These are phyloP conservation scores for grape (Vitis vinifera) DNA, from an alignment of 164 flowering plant genomes.

Conservation along the genomic window ASM3070453v1 NC_081817.1:8172501-8173000, in stretches of 20 bases:
- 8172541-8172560: not conserved
- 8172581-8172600: not conserved
- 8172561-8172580: not conserved
- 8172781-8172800: not conserved
- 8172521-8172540: not conserved
- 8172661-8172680: not conserved
- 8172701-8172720: not conserved
- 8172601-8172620: not conserved
- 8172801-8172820: not conserved
- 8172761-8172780: too few relatives aligned
- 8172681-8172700: not conserved
- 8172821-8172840: not conserved
- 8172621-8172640: not conserved
- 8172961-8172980: too few relatives aligned
- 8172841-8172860: too few relatives aligned
- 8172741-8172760: too few relatives aligned
- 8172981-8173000: too few relatives aligned
- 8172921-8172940: too few relatives aligned
- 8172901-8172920: too few relatives aligned
- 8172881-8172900: too few relatives aligned
- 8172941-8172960: too few relatives aligned
- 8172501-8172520: not conserved
- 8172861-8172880: too few relatives aligned
- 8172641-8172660: not conserved
- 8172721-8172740: too few relatives aligned